Evolutionary conservation across 192 early-diverging fungal species (phyloP), one percentile per base, ranked within the genome.

Genomic region (Backusella luteola): DNA sequence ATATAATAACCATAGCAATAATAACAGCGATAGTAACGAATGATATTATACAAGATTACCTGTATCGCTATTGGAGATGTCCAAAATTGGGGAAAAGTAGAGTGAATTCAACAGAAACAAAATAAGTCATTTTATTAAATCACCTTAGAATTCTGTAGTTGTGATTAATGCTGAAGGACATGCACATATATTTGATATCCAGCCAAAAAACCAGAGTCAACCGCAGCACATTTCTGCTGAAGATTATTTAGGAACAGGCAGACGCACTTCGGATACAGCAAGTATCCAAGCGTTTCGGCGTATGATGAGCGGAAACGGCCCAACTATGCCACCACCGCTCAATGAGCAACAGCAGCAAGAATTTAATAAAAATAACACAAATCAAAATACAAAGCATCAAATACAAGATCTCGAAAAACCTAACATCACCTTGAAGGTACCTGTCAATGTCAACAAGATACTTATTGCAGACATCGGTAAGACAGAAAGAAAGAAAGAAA

Each of bases 391-490:
- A 26, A 71, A 71, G 21, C 39, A 36, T 17, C 67, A 70, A 23
- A 77, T 77, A 34, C 67, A 76, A 6, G 53, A 77, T 44, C 67
- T 77, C 5, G 68, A 68, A 44, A 67, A 67, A 34, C 85, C 86
- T 4, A 81, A 73, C 15, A 73, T 86, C 19, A 89, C 84, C 6
- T 69, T 89, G 0, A 84, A 80, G 8, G 86, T 89, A 2, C 88
- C 88, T 36, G 87, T 89, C 66, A 89, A 89, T 76, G 86, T 87
- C 34, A 89, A 89, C 49, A 77, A 84, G 35, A 84, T 85, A 3
- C 66, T 87, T 8, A 89, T 89, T 76, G 86, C 86, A 4, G 88
- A 89, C 72, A 88, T 89, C 21, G 87, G 87, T 88, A 80, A 34
- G 46, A 59, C n/a, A 32, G 26, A 35, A 23, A 19, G 1, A 32